phyloP scores from a whole-genome alignment of 768 basidiomycete genomes.

The Mycena alexandri region DNA sequence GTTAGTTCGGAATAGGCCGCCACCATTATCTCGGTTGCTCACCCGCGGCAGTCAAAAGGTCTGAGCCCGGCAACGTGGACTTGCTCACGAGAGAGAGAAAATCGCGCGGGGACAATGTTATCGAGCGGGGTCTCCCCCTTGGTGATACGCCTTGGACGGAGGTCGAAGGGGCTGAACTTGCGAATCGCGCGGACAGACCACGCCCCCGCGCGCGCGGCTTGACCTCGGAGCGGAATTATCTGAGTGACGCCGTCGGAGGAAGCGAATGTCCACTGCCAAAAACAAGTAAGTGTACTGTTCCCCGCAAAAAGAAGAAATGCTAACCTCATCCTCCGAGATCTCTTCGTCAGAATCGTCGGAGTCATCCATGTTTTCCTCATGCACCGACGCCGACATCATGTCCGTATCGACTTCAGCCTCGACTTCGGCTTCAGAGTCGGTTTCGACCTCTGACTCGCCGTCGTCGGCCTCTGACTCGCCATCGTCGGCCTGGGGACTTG shows the following conservation, averaged over 20 bases:
- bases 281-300: not conserved
- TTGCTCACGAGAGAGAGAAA: not conserved
- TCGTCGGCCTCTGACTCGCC: not conserved
- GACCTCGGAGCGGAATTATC: not conserved
- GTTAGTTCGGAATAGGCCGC: too few species aligned
- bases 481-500: too few species aligned
- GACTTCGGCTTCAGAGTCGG: not conserved
- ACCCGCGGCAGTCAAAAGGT: slow-evolving; percentile 4
- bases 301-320: not conserved
- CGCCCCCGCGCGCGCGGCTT: not conserved
- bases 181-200: not conserved
- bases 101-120: not conserved
- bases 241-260: not conserved
- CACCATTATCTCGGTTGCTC: too few species aligned
- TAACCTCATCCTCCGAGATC: not conserved
- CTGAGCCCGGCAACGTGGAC: not conserved
- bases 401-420: too few species aligned
- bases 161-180: not conserved
- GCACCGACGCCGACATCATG: too few species aligned
- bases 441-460: not conserved
- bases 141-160: not conserved
- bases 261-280: not conserved
- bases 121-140: not conserved
- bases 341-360: too few species aligned
- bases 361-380: too few species aligned